Evolutionary conservation across 805 yeast genomes (phyloP), one percentile per base, ranked within the genome.

Genomic region (Saccharomycopsis capsularis): DNA sequence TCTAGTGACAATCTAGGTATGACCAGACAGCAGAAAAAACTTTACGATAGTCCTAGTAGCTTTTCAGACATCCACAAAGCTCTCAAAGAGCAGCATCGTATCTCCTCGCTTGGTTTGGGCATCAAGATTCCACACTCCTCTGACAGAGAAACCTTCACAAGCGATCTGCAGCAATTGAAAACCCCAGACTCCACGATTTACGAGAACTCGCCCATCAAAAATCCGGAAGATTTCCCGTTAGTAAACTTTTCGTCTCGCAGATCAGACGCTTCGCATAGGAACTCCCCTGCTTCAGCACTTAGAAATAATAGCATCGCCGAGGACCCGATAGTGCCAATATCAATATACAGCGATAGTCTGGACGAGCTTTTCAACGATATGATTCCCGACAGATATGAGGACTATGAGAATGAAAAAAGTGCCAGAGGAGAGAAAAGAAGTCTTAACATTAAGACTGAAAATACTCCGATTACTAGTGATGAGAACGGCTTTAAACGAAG

Each of bases 181-280:
- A 48, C 52, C 13, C 48, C 48, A 2, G 52, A 48, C 15, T 44
- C 48, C 13, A 24, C 4, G 7, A 39, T 44, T 4, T 48, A n/a
- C 34, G 52, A 40, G 19, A 48, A 48, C 40, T 48, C 52, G 4
- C 52, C 52, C 6, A 48, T 48, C 4, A 43, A 40, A 25, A 44
- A 44, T 27, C 40, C 44, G 4, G 52, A 48, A 34, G 48, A 48
- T 35, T 44, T 48, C 35, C 52, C 48, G 19, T 21, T 48, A 4
- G 52, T 48, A 15, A 48, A 48, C 25, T 44, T 48, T 40, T 23
- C 36, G 13, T 40, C 45, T 13, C 19, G 52, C 15, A 29, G 52
- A 23, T 44, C 48, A n/a, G 44, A 48, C 35, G 22, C 49, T 15
- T 40, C 48, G 11, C 45, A 29, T 25, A 45, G 25, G 21, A 45